Base-by-base conservation (phyloP, 202 grass and related monocot species). In the Carex arenaria region DNA sequence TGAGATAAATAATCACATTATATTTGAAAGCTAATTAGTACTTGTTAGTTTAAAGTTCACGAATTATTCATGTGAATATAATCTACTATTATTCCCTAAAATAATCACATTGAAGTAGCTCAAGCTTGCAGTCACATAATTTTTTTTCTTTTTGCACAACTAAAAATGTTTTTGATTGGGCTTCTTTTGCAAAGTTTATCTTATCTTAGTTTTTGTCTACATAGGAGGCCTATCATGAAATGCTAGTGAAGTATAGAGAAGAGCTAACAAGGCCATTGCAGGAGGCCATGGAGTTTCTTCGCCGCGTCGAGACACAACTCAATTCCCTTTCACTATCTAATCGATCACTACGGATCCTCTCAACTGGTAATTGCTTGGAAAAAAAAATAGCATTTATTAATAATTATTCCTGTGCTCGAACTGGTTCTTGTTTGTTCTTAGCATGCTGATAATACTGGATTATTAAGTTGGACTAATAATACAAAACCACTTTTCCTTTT, bases 181-280 rank as follows among this genome's bases (percentile, higher is more conserved):
- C 36, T 40, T 42, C 2, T 62, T 42, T 75, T 72, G 7, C 10
- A 10, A 68, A 7, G 65, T 68, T 68, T 55, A 64, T 26, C 83
- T 49, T 53, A 49, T 84, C 31, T 14, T 47, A 17, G 11, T 60
- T 23, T 64, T 30, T 20, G 8, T 68, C 38, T 68, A 67, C 74
- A 40, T 61, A 98, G 96, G 93, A 98, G 89, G 96, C 96, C 13
- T 98, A 95, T 84, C 91, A 95, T 78, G 93, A 98, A 89, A 95
- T 98, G 93, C 87, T 98, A 66, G 89, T 98, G 66, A 98, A 98
- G 88, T 95, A 92, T 89, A 86, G 89, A 89, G 96, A 98, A 86
- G 93, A 98, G 82, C 87, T 98, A 47, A 90, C 89, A 20, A 89
- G 91, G 86, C 96, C 96, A 86, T 86, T 99, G 82, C 93, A 99